Evolutionary conservation across 2,329 filamentous ascomycete genomes (phyloP), one percentile per base, ranked within the genome.

Genomic region (Scedosporium dehoogii): DNA sequence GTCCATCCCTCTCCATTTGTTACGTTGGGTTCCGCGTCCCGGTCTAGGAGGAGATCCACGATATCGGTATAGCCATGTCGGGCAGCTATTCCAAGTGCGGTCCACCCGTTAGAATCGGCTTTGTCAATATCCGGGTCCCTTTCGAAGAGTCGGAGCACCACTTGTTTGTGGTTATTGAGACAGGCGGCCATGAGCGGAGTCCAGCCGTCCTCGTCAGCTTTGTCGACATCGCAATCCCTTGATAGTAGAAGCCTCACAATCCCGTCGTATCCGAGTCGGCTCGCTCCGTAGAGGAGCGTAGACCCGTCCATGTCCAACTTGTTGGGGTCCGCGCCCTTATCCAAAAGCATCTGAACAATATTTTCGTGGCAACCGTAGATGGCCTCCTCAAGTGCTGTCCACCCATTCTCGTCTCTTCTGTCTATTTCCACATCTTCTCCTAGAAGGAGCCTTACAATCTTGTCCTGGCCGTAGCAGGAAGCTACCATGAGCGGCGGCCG

Each of bases 1-100:
- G 62, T 66, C 63, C 66, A 65, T 44, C 55, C 67, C 38, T 63
- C 63, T 27, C 63, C 67, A 38, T 67, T 67, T 55, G 41, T 66
- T 18, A 64, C 63, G 21, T 46, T 69, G 57, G 66, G 66, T 42
- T 67, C 64, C 33, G 61, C 63, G 58, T 65, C 62, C 14, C 61
- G 63, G 7, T 63, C 23, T 27, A 55, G 14, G 51, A 55, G 51
- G 51, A 55, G 51, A 14, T 23, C 5, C 18, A 27, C 51, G 21
- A 55, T 27, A 10, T 55, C 51, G 3, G 51, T 55, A 55, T 55
- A 23, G 6, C 51, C 51, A 23, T 55, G 12, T 5, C 51, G 51
- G 23, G 51, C 18, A 12, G 51, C 51, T 14, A 55, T 23, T n/a
- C 23, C 51, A 27, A 55, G n/a, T 3, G 51, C 6, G 18, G 51